Base-by-base conservation (phyloP, 1,139 yeast species). In the Sugiyamaella neomexicana region DNA sequence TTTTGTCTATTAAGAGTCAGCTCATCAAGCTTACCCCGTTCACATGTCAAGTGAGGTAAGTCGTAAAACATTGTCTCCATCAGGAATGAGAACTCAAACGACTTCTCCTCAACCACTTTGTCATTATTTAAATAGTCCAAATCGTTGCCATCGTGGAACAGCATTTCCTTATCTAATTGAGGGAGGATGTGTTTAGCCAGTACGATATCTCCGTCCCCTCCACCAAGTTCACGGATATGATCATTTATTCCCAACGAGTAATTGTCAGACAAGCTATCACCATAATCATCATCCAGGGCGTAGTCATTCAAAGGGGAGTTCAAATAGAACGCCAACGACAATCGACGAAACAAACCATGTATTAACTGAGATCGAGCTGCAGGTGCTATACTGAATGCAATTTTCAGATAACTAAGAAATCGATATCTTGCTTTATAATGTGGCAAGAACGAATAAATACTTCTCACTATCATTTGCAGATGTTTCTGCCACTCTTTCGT, bases 271-370 rank as follows among this genome's bases (percentile, higher is more conserved):
- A 29, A 16, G 12, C 12, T 8, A 12, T 9, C 20, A 6, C 13
- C 31, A 31, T 37, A 7, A 29, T 25, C 5, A 15, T 34, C 46
- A 25, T 38, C 38, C 27, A 15, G 16, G 8, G 23, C 23, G 17
- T 39, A 39, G 1, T 20, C 45, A 13, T 39, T 23, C 9, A n/a
- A n/a, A 5, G 50, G 17, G 3, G 46, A 40, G 29, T 47, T 37
- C 16, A 52, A 25, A n/a, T 29, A 52, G 29, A 39, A 52, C 10
- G 51, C 51, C 10, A 46, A 12, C 13, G 38, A 46, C 23, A 52
- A 29, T 13, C 32, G 46, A 20, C 34, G 50, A 29, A 36, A 15
- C 2, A 52, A 40, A 25, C 23, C 42, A 15, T 46, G 45, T 16
- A 49, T 31, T 23, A 41, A 12, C 12, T 37, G 46, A 15, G 47